phyloP scores from a whole-genome alignment of 305 asterid species.

The Fraxinus dipetala region DNA sequence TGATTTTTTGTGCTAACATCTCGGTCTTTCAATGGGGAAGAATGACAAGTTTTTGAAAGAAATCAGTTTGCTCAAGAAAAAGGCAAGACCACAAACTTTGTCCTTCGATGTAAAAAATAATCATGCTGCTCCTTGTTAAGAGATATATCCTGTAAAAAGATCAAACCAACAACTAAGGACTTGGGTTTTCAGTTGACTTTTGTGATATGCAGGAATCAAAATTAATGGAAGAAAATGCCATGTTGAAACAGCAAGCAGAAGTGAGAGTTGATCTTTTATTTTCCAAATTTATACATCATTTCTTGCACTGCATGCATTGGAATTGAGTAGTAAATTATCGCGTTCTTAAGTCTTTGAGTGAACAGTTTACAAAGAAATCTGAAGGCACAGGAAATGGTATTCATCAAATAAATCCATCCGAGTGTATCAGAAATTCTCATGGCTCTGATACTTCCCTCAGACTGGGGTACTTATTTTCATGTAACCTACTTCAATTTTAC shows the following conservation, averaged over 20 bases:
- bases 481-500: background rate
- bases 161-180: background rate
- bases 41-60: constrained; percentile 47
- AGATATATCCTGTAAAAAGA: background rate
- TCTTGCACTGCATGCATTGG: background rate
- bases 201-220: constrained; percentile 51
- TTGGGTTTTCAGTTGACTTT: background rate
- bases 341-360: background rate
- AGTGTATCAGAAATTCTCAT: constrained; percentile 33
- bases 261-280: constrained; percentile 14
- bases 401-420: constrained; percentile 40
- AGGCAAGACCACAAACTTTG: constrained; percentile 39
- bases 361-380: constrained; percentile 11
- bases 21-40: constrained; percentile 29
- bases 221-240: constrained; percentile 47
- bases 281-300: background rate
- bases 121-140: background rate
- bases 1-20: background rate
- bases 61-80: constrained; percentile 49
- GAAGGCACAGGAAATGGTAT: constrained; percentile 8
- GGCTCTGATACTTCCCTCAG: constrained; percentile 53
- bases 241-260: constrained; percentile 45
- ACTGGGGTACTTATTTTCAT: constrained; percentile 40
- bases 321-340: background rate
- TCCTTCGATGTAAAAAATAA: background rate